These are phyloP conservation scores for Suillus plorans DNA, from an alignment of 768 basidiomycete species.

Conservation along the genomic window DNA sequence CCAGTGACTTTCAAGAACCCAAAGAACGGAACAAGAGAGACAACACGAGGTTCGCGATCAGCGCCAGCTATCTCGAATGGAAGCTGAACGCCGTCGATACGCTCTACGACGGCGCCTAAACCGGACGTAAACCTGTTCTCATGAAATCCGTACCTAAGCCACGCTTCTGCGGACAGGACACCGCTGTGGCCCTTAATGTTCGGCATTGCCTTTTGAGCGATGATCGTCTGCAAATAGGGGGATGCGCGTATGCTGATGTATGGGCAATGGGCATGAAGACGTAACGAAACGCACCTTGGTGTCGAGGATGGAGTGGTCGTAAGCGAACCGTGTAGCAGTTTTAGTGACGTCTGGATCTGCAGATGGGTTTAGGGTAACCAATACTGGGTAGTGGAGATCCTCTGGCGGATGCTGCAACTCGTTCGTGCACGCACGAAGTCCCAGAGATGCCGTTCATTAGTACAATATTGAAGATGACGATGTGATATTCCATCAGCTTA, in stretches of 20 bases:
- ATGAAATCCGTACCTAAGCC: slow-evolving; percentile 78
- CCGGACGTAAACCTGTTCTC: slow-evolving; percentile 70
- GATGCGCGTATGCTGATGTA: background rate
- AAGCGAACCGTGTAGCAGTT: slow-evolving; percentile 51
- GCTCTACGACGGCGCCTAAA: slow-evolving; percentile 33
- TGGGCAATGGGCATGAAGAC: background rate
- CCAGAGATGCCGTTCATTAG: slow-evolving; percentile 17
- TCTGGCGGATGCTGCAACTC: slow-evolving; percentile 66
- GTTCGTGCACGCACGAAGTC: slow-evolving; percentile 62
- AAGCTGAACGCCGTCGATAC: slow-evolving; percentile 30
- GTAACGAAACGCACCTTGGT: slow-evolving; percentile 35
- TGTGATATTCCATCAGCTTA: slow-evolving; percentile 18
- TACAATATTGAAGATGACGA: background rate
- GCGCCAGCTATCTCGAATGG: slow-evolving; percentile 46
- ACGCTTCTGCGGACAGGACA: slow-evolving; percentile 65
- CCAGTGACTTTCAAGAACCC: slow-evolving; percentile 39
- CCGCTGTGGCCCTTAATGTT: slow-evolving; percentile 60
- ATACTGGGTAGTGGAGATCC: slow-evolving; percentile 54
- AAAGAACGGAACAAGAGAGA: slow-evolving; percentile 34
- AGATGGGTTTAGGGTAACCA: slow-evolving; percentile 75
- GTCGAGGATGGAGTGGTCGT: slow-evolving; percentile 71
- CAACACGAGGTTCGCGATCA: slow-evolving; percentile 26
- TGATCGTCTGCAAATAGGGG: slow-evolving; percentile 41
- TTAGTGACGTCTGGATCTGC: slow-evolving; percentile 45
- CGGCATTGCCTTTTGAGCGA: slow-evolving; percentile 50